Percentiles rank a stretch among this genome's conserved stretches.
phyloP scores from a whole-genome alignment of 2,329 filamentous ascomycete genomes.

The Fusarium vanettenii region DNA sequence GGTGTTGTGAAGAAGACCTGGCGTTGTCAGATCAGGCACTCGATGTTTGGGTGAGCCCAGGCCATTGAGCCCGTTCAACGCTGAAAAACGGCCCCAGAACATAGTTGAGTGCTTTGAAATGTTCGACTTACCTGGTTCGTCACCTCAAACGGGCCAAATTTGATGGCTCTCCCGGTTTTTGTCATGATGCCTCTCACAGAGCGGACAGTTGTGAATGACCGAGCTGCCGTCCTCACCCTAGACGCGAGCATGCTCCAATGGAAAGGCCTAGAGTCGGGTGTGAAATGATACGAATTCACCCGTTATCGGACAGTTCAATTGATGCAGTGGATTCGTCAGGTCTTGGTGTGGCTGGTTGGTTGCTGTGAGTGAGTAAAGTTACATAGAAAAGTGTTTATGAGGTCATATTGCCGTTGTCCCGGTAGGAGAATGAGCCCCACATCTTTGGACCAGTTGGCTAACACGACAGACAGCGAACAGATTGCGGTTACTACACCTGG shows the following conservation, averaged over 20 bases:
- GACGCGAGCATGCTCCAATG: slow-evolving; percentile 37
- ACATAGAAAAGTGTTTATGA: slow-evolving; percentile 18
- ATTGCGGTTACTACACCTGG: not conserved
- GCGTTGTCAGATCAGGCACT: slow-evolving; percentile 1
- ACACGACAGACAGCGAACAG: no score
- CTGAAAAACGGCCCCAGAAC: not conserved
- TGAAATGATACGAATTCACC: not conserved
- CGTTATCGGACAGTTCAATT: not conserved
- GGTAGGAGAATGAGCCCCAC: slow-evolving; percentile 14
- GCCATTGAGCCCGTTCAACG: not conserved
- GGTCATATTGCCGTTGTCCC: slow-evolving; percentile 32
- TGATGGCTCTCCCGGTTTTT: slow-evolving; percentile 54
- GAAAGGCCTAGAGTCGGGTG: not conserved
- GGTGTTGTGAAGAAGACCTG: slow-evolving; percentile 89
- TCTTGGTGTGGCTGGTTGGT: not conserved
- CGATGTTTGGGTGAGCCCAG: not conserved
- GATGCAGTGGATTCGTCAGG: not conserved
- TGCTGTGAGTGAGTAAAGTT: slow-evolving; percentile 1
- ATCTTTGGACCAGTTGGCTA: slow-evolving; percentile 35
- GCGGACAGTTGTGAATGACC: slow-evolving; percentile 15
- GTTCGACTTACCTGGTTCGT: slow-evolving; percentile 71
- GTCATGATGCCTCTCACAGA: slow-evolving; percentile 46
- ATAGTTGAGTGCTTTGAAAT: not conserved
- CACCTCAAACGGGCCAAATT: slow-evolving; percentile 82
- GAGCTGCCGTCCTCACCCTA: slow-evolving; percentile 18